A percentile compares a stretch with the other conserved stretches of the same genome.
These are phyloP conservation scores for Puccinia polysora DNA, from an alignment of 1,284 basidiomycete genomes.

Conservation along the genomic window DNA sequence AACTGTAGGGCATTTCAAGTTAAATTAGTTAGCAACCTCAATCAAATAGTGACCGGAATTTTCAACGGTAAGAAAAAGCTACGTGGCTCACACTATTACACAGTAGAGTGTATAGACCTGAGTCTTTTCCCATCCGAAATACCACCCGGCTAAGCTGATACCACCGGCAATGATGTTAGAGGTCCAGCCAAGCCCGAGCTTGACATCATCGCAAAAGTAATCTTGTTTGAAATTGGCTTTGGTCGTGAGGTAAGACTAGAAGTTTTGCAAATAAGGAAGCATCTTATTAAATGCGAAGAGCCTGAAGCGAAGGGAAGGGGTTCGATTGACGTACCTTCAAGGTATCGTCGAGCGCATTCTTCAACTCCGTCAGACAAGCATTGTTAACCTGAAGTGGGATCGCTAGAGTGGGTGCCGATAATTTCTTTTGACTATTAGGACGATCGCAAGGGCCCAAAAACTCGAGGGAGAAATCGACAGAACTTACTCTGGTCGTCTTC, in stretches of 20 bases:
- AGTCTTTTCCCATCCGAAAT: constrained; percentile 42
- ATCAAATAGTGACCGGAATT: background rate
- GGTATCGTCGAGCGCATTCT: constrained; percentile 42
- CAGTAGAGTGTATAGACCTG: constrained; percentile 9
- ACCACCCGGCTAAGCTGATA: constrained; percentile 40
- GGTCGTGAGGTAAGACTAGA: constrained; percentile 15
- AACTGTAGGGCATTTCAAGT: constrained; percentile 1
- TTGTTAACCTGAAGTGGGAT: constrained; percentile 41
- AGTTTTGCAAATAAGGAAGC: background rate
- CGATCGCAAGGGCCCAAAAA: background rate
- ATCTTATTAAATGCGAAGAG: background rate
- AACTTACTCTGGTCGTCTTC: background rate
- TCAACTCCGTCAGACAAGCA: constrained; percentile 35
- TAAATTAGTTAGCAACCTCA: background rate
- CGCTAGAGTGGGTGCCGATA: background rate
- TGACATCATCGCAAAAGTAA: constrained; percentile 29
- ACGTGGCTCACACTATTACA: constrained; percentile 16
- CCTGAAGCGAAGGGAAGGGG: background rate
- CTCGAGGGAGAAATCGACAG: background rate
- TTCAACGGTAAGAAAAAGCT: background rate
- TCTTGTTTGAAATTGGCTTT: constrained; percentile 24
- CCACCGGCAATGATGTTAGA: constrained; percentile 26
- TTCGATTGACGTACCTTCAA: constrained; percentile 14
- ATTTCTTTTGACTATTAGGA: background rate
- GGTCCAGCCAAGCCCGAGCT: constrained; percentile 28